Evolutionary conservation across 305 asterid species (phyloP), one percentile per base, ranked within the genome.

Genomic region (Euphrasia arctica): DNA sequence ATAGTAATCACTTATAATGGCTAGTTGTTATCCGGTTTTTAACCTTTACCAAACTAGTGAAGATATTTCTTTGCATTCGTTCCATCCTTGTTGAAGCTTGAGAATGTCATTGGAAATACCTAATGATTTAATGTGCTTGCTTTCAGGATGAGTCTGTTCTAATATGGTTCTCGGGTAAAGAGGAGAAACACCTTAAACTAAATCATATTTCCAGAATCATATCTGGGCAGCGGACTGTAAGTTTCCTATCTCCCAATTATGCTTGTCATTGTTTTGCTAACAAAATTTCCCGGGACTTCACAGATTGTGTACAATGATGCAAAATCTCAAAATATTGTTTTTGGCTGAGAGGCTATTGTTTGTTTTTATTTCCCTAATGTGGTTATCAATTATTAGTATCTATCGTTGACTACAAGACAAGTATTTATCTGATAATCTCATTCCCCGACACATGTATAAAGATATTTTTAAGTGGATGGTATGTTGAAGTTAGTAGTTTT

Each of bases 81-180:
- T 68, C 45, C 18, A 27, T 75, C 41, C 41, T 9, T 55, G 61
- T 36, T 48, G 42, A 67, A 60, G 59, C 65, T 68, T 65, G 64
- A 13, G 56, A 54, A 25, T 36, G 18, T 3, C 63, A 28, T 41
- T 69, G 28, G 50, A 60, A 70, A 52, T 45, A 63, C 70, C 67
- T 72, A 47, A 72, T 60, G 57, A 36, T 27, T 58, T 42, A 4
- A 8, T 64, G 58, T 55, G 59, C 76, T 70, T 79, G 60, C 48
- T 81, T 82, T 74, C 95, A 93, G 99, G 99, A 93, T 63, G 99
- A 93, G 80, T 80, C 99, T 72, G 88, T 85, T 83, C 90, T 93
- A 75, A 84, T 93, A 78, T 93, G 99, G 99, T 88, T 86, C 75
- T 93, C 99, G 14, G 97, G 97, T 70, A 93, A 90, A 85, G 97